Base-by-base conservation (phyloP, 2,329 filamentous ascomycete species). In the Pestalotiopsis sp. region DNA sequence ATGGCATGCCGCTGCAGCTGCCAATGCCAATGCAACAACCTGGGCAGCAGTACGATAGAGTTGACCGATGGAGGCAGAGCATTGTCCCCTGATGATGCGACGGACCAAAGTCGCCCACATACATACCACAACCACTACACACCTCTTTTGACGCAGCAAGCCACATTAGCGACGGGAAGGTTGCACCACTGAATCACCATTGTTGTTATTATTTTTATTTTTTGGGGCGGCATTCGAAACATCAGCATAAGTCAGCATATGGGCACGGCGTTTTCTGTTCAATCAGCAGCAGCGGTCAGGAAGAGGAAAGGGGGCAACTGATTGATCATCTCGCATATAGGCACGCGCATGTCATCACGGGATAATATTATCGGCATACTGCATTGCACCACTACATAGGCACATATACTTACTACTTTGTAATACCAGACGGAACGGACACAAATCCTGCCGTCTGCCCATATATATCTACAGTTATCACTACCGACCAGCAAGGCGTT, bases 31-130 rank as follows among this genome's bases (percentile, higher is more conserved):
- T 73, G 56, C 76, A 77, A 65, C 69, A 74, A 45, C 68, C 73
- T 25, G 75, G 69, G 25, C 77, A 78, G 64, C 75, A 78, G 71
- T 67, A 67, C 56, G 75, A 78, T 64, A 75, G 71, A 64, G 77
- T 79, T 41, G 77, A 79, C 68, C 75, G 75, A 60, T 79, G 77
- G 77, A 76, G 77, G 68, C 77, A 79, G 67, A 77, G 77, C 56
- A 69, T 79, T 56, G 71, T 70, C 23, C 75, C 74, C 49, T 79
- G 67, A 75, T 63, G 14, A 52, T n/a, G 23, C 13, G 12, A 56
- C 7, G 6, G 45, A 52, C 45, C 20, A 52, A 20, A 20, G 17
- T 52, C 45, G 17, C 20, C 17, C 20, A 31, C 25, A 12, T n/a
- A 11, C 31, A 60, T n/a, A 11, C 25, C 31, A 9, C 31, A 36